phyloP scores from a whole-genome alignment of 1,284 basidiomycete species.

The Leccinum huronense region DNA sequence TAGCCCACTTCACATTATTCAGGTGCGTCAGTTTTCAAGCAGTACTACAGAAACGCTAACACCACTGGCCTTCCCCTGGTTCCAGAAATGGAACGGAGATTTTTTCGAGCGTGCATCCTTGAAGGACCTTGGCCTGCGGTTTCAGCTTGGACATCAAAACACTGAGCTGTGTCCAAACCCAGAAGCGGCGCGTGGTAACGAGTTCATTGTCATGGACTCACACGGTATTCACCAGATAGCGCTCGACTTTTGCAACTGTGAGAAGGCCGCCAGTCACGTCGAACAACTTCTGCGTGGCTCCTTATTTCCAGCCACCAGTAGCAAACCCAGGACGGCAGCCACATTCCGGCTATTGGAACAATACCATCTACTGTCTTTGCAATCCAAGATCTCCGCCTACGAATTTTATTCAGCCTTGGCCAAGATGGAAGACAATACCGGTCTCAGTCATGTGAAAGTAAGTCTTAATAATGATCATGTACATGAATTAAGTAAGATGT shows the following conservation, averaged over 20 bases:
- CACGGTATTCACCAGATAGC: not conserved
- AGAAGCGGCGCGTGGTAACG: not conserved
- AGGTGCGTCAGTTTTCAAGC: not conserved
- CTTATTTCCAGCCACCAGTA: not conserved
- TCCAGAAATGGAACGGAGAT: not conserved
- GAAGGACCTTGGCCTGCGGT: not conserved
- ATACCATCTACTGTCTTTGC: not conserved
- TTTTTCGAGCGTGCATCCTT: not conserved
- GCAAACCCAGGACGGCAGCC: not conserved
- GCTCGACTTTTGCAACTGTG: not conserved
- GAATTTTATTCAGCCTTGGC: not conserved
- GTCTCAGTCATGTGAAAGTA: not conserved
- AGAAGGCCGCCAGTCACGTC: not conserved
- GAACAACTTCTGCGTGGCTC: not conserved
- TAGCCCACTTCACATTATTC: not conserved
- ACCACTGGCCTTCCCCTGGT: not conserved
- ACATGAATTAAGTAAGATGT: not conserved
- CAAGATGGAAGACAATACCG: conserved; percentile 1
- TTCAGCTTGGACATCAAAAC: not conserved
- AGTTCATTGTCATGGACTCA: not conserved
- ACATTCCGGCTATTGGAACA: not conserved
- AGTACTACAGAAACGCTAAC: not conserved
- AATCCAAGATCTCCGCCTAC: not conserved
- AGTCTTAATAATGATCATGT: not conserved
- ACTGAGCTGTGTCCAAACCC: not conserved